Conservation (phyloP, 768 basidiomycete species). For the Rhodotorula paludigena region DNA sequence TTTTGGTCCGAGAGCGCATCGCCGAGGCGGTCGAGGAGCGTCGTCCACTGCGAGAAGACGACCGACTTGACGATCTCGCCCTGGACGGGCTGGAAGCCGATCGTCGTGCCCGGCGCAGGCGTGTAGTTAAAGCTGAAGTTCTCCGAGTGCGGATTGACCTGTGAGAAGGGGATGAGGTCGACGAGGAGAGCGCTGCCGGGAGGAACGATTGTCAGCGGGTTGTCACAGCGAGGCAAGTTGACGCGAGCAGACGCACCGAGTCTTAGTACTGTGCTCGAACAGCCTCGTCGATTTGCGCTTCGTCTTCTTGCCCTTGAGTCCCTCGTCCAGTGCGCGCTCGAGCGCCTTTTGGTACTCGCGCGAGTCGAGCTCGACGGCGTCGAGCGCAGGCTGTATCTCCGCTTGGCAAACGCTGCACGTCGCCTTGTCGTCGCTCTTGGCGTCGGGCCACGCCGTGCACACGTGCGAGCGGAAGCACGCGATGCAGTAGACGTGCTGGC, state of each 20-base stretch:
- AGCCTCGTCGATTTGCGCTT: constrained; percentile 30
- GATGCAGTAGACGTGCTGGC: constrained; percentile 88
- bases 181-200: constrained; percentile 59
- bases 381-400: constrained; percentile 58
- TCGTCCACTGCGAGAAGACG: constrained; percentile 68
- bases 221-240: background rate
- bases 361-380: constrained; percentile 75
- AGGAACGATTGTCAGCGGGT: background rate
- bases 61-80: constrained; percentile 67
- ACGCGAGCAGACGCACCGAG: constrained; percentile 27
- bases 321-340: constrained; percentile 55
- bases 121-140: constrained; percentile 79
- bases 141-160: constrained; percentile 72
- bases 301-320: constrained; percentile 55
- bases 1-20: constrained; percentile 68
- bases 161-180: constrained; percentile 76
- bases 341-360: constrained; percentile 53
- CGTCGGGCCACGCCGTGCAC: constrained; percentile 69
- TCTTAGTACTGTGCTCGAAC: constrained; percentile 44
- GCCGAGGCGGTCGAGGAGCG: constrained; percentile 42
- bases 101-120: constrained; percentile 62
- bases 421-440: constrained; percentile 56
- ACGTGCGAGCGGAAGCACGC: constrained; percentile 76
- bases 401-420: constrained; percentile 74
- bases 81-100: constrained; percentile 34